Evolutionary conservation across 2,329 filamentous ascomycete species (phyloP).

Genomic region (Aureobasidium vineae): DNA sequence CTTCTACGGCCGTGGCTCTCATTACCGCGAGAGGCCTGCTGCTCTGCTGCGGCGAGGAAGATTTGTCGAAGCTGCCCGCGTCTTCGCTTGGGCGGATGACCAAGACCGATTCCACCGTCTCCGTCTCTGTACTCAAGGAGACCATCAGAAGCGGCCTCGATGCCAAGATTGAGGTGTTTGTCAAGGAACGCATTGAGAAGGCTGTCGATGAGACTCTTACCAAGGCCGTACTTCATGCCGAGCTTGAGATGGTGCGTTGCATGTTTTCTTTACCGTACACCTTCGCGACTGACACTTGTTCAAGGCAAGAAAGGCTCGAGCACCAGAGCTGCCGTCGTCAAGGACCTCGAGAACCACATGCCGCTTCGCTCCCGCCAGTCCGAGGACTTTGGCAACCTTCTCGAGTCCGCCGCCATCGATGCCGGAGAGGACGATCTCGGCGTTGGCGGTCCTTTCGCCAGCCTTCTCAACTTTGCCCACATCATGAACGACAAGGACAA

Average conservation of each 20-base stretch:
- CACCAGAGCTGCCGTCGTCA: background rate
- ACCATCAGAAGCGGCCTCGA: no score
- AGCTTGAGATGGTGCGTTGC: background rate
- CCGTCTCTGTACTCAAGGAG: no score
- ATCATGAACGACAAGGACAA: background rate
- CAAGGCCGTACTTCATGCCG: background rate
- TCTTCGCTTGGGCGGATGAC: no score
- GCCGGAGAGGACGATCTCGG: background rate
- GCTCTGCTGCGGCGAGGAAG: background rate
- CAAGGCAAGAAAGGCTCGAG: background rate
- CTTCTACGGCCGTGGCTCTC: constrained; percentile 69
- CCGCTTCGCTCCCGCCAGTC: background rate
- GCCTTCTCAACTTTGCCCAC: background rate
- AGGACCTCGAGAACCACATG: background rate
- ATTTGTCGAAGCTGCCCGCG: no score
- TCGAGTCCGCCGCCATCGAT: background rate
- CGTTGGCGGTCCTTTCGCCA: background rate
- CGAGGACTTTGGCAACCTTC: background rate
- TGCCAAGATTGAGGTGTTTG: no score
- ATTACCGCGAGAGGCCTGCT: constrained; percentile 62
- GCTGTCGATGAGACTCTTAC: background rate
- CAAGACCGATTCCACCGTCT: no score
- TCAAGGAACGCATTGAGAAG: no score
- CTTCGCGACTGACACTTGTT: background rate
- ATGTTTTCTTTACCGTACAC: no score